A percentile compares a stretch with the other conserved stretches of the same genome.
These are phyloP conservation scores for Phialophora expanda DNA, from an alignment of 2,329 filamentous ascomycete genomes.

Conservation along the genomic window DNA sequence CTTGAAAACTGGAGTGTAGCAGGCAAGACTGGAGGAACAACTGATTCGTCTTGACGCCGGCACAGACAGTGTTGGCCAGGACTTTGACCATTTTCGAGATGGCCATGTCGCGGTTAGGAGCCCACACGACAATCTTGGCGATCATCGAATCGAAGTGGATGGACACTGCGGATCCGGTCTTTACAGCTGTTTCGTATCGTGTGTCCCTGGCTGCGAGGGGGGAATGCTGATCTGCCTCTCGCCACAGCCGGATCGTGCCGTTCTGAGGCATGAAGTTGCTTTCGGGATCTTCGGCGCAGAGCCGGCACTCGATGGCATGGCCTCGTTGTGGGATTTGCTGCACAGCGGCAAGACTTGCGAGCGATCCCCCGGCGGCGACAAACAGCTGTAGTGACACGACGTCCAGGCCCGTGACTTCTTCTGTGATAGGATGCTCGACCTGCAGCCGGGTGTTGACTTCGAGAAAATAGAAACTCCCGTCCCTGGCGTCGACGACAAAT, in stretches of 20 bases:
- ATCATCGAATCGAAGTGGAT: slow-evolving; percentile 57
- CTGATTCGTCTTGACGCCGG: slow-evolving; percentile 64
- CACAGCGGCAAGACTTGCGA: slow-evolving; percentile 40
- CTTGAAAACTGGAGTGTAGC: slow-evolving; percentile 48
- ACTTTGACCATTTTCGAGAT: slow-evolving; percentile 46
- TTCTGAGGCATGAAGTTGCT: slow-evolving; percentile 48
- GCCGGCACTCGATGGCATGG: slow-evolving; percentile 53
- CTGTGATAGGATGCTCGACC: slow-evolving; percentile 57
- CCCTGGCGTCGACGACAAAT: slow-evolving; percentile 52
- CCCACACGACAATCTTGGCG: slow-evolving; percentile 55
- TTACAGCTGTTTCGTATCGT: slow-evolving; percentile 52
- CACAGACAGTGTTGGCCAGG: slow-evolving; percentile 60
- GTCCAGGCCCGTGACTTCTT: slow-evolving; percentile 49
- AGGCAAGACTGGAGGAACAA: slow-evolving; percentile 43
- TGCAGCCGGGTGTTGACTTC: slow-evolving; percentile 59
- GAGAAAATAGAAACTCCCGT: slow-evolving; percentile 52
- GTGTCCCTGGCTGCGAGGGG: slow-evolving; percentile 40
- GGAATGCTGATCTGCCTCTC: slow-evolving; percentile 34
- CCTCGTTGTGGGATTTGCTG: slow-evolving; percentile 42
- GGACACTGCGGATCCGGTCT: slow-evolving; percentile 47
- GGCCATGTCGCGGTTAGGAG: slow-evolving; percentile 46
- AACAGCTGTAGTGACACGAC: slow-evolving; percentile 48
- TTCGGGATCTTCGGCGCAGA: slow-evolving; percentile 53
- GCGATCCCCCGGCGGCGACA: slow-evolving; percentile 44
- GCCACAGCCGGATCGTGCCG: slow-evolving; percentile 47